These are phyloP conservation scores for Nicotiana noctiflora DNA, from an alignment of 257 asterid genomes.

Conservation along the genomic window DNA sequence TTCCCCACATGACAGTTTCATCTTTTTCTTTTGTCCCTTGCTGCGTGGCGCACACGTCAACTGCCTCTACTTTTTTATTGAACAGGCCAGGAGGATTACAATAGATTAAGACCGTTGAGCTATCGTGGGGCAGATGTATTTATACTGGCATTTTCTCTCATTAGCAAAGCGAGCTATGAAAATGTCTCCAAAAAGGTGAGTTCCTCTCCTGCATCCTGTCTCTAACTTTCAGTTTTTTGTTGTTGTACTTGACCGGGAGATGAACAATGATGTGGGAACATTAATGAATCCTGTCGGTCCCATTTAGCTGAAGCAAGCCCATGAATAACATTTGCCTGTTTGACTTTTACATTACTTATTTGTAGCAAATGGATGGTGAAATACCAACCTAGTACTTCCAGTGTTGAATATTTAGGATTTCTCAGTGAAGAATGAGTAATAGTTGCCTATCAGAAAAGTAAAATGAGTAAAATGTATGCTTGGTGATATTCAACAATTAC, in stretches of 20 bases:
- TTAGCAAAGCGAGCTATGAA: conserved; percentile 92
- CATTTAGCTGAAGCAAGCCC: background rate
- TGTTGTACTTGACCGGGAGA: background rate
- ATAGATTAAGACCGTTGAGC: conserved; percentile 81
- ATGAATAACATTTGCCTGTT: background rate
- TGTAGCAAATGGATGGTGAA: background rate
- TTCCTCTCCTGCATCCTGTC: background rate
- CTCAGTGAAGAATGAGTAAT: background rate
- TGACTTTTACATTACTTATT: background rate
- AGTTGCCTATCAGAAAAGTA: background rate
- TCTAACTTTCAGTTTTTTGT: background rate
- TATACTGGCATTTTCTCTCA: conserved; percentile 85
- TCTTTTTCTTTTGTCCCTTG: background rate
- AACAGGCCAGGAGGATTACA: conserved; percentile 89
- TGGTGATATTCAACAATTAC: conserved; percentile 4
- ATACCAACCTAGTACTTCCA: background rate
- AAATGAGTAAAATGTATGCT: background rate
- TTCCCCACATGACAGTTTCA: background rate
- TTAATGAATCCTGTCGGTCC: background rate
- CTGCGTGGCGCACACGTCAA: background rate
- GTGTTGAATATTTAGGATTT: background rate
- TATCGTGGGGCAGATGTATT: conserved; percentile 98
- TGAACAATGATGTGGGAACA: background rate
- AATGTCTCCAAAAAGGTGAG: conserved; percentile 68
- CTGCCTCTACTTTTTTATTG: background rate